These are phyloP conservation scores for Saccharomyces kudriavzevii DNA, from an alignment of 805 yeast genomes.

Conservation along the genomic window DNA sequence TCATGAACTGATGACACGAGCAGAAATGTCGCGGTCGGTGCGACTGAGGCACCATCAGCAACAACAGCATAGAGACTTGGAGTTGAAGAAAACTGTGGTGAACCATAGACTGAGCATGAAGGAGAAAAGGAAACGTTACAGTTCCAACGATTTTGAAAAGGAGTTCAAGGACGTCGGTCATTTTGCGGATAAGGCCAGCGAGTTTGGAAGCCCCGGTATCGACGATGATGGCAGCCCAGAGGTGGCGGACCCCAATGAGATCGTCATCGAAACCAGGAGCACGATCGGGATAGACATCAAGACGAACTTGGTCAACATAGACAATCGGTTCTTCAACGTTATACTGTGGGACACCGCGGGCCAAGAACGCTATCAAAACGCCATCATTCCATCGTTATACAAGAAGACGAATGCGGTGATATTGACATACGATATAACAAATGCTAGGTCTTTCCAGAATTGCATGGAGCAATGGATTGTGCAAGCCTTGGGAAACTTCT, in stretches of 20 bases:
- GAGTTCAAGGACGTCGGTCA: conserved; percentile 8
- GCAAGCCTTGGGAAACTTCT: conserved; percentile 33
- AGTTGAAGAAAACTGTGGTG: conserved; percentile 10
- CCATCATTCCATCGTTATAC: conserved; percentile 37
- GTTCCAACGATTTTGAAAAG: conserved; percentile 30
- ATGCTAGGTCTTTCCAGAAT: conserved; percentile 31
- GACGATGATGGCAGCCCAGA: conserved; percentile 4
- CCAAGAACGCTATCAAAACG: conserved; percentile 41
- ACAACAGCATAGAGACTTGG: conserved; percentile 2
- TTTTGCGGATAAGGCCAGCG: background rate
- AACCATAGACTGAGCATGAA: conserved; percentile 2
- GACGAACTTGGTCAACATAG: conserved; percentile 37
- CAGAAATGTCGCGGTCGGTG: conserved; percentile 7
- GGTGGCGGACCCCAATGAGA: conserved; percentile 20
- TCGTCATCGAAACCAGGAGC: conserved; percentile 32
- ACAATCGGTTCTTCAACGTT: conserved; percentile 37
- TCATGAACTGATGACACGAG: conserved; percentile 28
- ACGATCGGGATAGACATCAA: conserved; percentile 43
- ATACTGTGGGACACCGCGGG: conserved; percentile 47
- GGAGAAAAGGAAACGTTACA: conserved; percentile 24
- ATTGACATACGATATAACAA: conserved; percentile 39
- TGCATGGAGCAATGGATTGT: conserved; percentile 36
- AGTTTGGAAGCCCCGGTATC: conserved; percentile 1
- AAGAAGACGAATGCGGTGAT: conserved; percentile 41
- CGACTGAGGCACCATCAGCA: conserved; percentile 1